Evolutionary conservation across 2,329 filamentous ascomycete genomes (phyloP).

Genomic region (Lasiodiplodia citricola): DNA sequence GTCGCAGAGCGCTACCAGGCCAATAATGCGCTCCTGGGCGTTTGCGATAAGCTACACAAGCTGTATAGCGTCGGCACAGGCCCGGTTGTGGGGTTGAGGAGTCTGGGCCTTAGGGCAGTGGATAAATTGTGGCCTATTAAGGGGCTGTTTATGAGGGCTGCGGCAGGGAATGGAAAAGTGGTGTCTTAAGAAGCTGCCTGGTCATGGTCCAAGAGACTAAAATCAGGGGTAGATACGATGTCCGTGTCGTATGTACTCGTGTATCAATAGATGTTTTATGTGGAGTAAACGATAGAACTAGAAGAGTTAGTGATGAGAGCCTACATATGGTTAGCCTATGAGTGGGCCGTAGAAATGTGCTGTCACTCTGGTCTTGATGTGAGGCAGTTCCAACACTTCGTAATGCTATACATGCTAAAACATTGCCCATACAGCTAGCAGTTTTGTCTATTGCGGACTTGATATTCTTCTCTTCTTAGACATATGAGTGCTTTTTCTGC

Average conservation of each 20-base stretch:
- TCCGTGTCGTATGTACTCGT: background rate
- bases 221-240: background rate
- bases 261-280: background rate
- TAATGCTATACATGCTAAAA: background rate
- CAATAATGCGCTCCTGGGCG: constrained; percentile 78
- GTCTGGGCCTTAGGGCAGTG: constrained; percentile 75
- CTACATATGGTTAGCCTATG: too few species aligned
- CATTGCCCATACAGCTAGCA: background rate
- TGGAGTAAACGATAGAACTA: background rate
- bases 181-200: background rate
- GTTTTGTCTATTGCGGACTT: background rate
- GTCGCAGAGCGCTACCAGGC: constrained; percentile 78
- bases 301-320: background rate
- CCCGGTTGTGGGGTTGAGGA: constrained; percentile 79
- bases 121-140: constrained; percentile 78
- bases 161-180: constrained; percentile 46
- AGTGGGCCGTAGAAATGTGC: too few species aligned
- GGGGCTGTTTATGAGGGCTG: constrained; percentile 79
- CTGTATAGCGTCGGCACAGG: constrained; percentile 82
- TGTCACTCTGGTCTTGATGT: too few species aligned
- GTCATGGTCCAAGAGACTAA: background rate
- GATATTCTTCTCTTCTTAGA: background rate
- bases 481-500: background rate
- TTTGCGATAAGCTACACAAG: constrained; percentile 90
- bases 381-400: too few species aligned